Conservation (phyloP, 148 eudicot genomes). For the Beta vulgaris region DNA sequence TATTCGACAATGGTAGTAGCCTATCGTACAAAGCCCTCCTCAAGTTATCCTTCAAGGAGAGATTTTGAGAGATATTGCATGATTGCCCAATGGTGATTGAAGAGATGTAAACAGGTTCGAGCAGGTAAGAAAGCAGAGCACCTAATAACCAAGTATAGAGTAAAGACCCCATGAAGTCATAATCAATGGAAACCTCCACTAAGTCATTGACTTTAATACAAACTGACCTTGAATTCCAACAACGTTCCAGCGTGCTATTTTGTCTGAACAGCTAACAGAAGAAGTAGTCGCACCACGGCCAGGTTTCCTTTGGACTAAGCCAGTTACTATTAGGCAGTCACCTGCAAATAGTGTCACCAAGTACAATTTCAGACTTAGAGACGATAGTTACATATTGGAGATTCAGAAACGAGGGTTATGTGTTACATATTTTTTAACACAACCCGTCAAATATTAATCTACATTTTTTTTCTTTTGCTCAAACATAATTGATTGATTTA, state of each 20-base stretch:
- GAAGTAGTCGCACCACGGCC: conserved; percentile 91
- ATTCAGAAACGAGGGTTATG: neutral
- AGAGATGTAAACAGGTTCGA: conserved; percentile 79
- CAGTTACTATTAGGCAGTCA: conserved; percentile 32
- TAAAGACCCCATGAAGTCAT: neutral
- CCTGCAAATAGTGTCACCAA: conserved; percentile 28
- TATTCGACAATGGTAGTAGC: conserved; percentile 44
- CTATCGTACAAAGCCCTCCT: conserved; percentile 67
- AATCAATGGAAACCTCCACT: neutral
- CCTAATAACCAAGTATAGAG: conserved; percentile 40
- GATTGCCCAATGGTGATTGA: conserved; percentile 70
- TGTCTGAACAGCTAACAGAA: conserved; percentile 97
- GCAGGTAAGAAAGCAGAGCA: conserved; percentile 70
- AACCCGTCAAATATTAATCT: neutral
- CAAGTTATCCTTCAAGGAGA: conserved; percentile 38
- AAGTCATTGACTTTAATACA: neutral
- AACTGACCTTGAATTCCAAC: conserved; percentile 84
- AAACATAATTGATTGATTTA: neutral
- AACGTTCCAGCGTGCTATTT: conserved; percentile 96
- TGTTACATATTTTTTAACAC: neutral
- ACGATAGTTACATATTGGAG: neutral
- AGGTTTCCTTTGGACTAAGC: conserved; percentile 89
- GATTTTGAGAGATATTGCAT: conserved; percentile 32
- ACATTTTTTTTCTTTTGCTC: neutral
- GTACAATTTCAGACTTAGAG: neutral